Percentiles rank a stretch among this genome's conserved stretches.
Conservation (phyloP, 1,284 basidiomycete species). For the Trametes pubescens region DNA sequence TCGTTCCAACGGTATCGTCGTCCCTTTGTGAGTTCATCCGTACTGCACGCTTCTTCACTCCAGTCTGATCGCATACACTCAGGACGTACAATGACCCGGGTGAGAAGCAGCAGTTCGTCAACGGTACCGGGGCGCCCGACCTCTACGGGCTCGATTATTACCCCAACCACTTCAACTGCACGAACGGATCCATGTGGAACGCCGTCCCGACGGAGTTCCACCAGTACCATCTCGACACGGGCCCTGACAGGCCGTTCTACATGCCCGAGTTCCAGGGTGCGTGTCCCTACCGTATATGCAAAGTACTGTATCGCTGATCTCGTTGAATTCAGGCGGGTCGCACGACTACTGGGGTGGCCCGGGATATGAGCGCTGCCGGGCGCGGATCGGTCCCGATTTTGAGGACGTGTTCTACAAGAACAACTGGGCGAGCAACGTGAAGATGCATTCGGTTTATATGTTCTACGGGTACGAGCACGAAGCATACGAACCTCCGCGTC, state of each 20-base stretch:
- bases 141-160: slow-evolving; percentile 70
- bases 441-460: slow-evolving; percentile 84
- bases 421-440: slow-evolving; percentile 80
- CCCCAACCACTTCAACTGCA: slow-evolving; percentile 79
- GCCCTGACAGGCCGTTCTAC: slow-evolving; percentile 69
- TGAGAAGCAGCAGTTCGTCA: slow-evolving; percentile 68
- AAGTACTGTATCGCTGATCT: not conserved
- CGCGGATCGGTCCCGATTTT: slow-evolving; percentile 74
- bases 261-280: slow-evolving; percentile 61
- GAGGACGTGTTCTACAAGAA: slow-evolving; percentile 78
- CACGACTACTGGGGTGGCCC: slow-evolving; percentile 81
- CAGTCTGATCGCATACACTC: not conserved
- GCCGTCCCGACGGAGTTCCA: slow-evolving; percentile 65
- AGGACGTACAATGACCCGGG: slow-evolving; percentile 76
- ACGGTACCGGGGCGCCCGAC: slow-evolving; percentile 67
- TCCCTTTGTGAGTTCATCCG: slow-evolving; percentile 56
- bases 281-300: slow-evolving; percentile 12
- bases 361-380: slow-evolving; percentile 59
- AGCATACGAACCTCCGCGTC: not conserved
- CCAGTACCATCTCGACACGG: slow-evolving; percentile 61
- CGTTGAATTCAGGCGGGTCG: slow-evolving; percentile 57
- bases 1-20: slow-evolving; percentile 62
- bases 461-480: slow-evolving; percentile 62
- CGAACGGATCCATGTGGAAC: slow-evolving; percentile 66
- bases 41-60: not conserved